Conservation (phyloP, 2,329 filamentous ascomycete genomes). For the Trichoderma brevicompactum region DNA sequence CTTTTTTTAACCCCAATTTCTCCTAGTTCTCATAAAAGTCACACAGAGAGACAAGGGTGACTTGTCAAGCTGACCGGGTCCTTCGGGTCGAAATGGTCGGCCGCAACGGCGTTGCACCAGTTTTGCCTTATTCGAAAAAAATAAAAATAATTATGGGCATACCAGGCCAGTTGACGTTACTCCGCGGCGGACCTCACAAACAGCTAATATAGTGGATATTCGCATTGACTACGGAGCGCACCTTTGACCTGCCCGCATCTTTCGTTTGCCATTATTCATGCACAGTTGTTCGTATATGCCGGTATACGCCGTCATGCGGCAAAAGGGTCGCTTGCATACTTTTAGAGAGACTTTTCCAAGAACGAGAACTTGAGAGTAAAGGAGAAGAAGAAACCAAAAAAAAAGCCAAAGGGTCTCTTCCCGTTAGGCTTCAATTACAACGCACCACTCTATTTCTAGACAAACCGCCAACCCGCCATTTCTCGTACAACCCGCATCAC, state of each 20-base stretch:
- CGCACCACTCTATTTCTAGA: not conserved
- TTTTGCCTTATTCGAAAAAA: not conserved
- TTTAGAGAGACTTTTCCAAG: not conserved
- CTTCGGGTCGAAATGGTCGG: conserved; percentile 19
- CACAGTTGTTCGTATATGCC: conserved; percentile 21
- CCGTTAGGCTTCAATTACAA: conserved; percentile 17
- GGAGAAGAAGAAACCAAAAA: not conserved
- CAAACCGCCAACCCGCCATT: conserved; percentile 18
- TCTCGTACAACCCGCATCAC: conserved; percentile 26
- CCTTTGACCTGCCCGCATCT: not conserved
- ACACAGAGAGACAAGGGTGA: not conserved
- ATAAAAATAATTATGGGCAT: not conserved
- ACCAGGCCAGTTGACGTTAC: conserved; percentile 7
- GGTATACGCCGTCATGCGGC: conserved; percentile 9
- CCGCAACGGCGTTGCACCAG: conserved; percentile 20
- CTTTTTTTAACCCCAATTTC: not conserved
- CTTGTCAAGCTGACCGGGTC: conserved; percentile 4
- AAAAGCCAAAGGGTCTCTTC: not conserved
- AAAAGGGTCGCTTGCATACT: too few relatives aligned
- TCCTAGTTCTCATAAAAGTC: not conserved
- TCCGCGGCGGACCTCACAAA: conserved; percentile 13
- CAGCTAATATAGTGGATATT: not conserved
- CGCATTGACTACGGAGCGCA: not conserved
- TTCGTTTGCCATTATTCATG: conserved; percentile 9
- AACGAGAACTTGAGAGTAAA: not conserved